Evolutionary conservation across 2,329 filamentous ascomycete genomes (phyloP).

Genomic region (Aspergillus pseudonomiae): DNA sequence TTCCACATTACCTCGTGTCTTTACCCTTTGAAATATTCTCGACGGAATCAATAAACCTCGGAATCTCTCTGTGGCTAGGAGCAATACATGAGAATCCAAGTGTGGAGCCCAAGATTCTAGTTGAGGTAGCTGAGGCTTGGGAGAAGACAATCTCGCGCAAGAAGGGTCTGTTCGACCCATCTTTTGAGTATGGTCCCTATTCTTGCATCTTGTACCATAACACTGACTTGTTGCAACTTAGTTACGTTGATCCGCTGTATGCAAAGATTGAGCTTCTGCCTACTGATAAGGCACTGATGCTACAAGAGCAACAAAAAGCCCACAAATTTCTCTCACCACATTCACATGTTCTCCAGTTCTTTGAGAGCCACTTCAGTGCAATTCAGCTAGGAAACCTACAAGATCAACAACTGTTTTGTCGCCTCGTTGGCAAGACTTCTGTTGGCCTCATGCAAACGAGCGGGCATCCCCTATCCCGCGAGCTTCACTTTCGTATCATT

Average conservation of each 20-base stretch:
- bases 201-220: slow-evolving; percentile 7
- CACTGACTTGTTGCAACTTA: slow-evolving; percentile 30
- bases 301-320: slow-evolving; percentile 74
- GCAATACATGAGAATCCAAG: slow-evolving; percentile 94
- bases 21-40: slow-evolving; percentile 94
- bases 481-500: slow-evolving; percentile 87
- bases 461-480: slow-evolving; percentile 83
- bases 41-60: slow-evolving; percentile 92
- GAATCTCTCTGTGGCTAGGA: slow-evolving; percentile 93
- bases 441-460: slow-evolving; percentile 71
- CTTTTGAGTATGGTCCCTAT: slow-evolving; percentile 58
- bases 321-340: slow-evolving; percentile 87
- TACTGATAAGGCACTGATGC: slow-evolving; percentile 75
- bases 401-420: slow-evolving; percentile 77
- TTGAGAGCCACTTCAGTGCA: slow-evolving; percentile 93
- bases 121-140: slow-evolving; percentile 88
- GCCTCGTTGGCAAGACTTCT: slow-evolving; percentile 78
- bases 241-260: slow-evolving; percentile 84
- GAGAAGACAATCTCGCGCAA: slow-evolving; percentile 77
- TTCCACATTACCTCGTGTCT: slow-evolving; percentile 84
- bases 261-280: slow-evolving; percentile 90
- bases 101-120: slow-evolving; percentile 82
- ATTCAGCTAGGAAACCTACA: slow-evolving; percentile 83
- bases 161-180: slow-evolving; percentile 77
- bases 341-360: slow-evolving; percentile 80